Evolutionary conservation across 1,284 basidiomycete species (phyloP).

Genomic region (Megacollybia platyphylla): DNA sequence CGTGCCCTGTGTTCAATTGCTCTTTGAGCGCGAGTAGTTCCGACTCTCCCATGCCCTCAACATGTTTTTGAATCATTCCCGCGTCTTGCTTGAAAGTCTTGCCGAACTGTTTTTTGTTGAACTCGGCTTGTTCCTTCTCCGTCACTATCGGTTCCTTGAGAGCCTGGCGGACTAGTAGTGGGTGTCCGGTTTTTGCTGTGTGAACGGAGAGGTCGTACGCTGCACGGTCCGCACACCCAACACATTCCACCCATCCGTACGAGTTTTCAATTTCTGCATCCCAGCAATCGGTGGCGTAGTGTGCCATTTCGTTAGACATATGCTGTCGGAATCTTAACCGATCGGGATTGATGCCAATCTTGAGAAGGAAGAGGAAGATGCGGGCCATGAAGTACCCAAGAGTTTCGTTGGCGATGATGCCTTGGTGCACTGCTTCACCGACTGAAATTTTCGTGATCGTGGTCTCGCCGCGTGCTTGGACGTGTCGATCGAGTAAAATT

Average conservation of each 20-base stretch:
- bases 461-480: conserved; percentile 71
- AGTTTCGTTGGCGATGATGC: conserved; percentile 92
- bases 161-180: conserved; percentile 74
- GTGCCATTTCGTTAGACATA: conserved; percentile 71
- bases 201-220: conserved; percentile 82
- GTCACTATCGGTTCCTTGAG: conserved; percentile 64
- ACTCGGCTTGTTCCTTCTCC: conserved; percentile 64
- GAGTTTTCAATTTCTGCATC: conserved; percentile 96
- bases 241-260: conserved; percentile 97
- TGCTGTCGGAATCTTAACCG: conserved; percentile 92
- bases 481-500: conserved; percentile 71
- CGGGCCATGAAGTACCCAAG: conserved; percentile 95
- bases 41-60: conserved; percentile 61
- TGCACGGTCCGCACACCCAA: conserved; percentile 97
- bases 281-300: conserved; percentile 99
- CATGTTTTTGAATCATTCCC: conserved; percentile 55
- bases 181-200: conserved; percentile 50
- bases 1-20: conserved; percentile 68
- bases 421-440: conserved; percentile 81
- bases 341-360: conserved; percentile 84
- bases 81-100: conserved; percentile 87
- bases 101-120: conserved; percentile 85
- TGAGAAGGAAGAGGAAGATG: conserved; percentile 83
- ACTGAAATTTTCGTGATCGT: conserved; percentile 60
- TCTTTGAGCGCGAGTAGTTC: conserved; percentile 60